Evolutionary conservation across 768 basidiomycete genomes (phyloP).

Genomic region (Xerocomus spinulosus): DNA sequence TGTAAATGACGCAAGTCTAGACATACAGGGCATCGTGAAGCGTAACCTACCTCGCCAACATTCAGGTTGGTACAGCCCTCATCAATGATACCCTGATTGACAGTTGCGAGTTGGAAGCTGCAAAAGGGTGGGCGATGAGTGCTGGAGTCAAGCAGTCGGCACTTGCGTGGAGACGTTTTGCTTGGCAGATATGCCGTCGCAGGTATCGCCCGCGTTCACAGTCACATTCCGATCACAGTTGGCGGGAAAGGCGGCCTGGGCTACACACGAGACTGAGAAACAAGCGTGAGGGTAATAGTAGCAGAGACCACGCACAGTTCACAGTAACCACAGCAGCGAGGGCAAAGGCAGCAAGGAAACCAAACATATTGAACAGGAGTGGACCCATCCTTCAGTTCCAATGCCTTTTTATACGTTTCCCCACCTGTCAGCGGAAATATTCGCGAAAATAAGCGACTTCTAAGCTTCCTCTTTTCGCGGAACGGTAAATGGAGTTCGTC

Average conservation of each 20-base stretch:
- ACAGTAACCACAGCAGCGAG: too few relatives aligned
- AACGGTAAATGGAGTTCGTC: too few relatives aligned
- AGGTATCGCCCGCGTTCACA: slow-evolving; percentile 53
- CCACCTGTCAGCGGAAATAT: background rate
- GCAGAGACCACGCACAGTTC: background rate
- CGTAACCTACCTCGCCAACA: slow-evolving; percentile 40
- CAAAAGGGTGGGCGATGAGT: background rate
- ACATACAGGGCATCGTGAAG: too few relatives aligned
- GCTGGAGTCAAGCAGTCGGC: background rate
- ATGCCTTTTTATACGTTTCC: background rate
- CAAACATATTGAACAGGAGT: background rate
- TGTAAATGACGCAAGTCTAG: background rate
- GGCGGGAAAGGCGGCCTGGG: slow-evolving; percentile 39
- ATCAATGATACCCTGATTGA: slow-evolving; percentile 47
- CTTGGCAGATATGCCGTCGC: slow-evolving; percentile 57
- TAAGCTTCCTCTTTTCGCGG: too few relatives aligned
- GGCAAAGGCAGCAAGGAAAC: too few relatives aligned
- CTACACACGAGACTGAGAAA: slow-evolving; percentile 29
- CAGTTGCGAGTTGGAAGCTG: slow-evolving; percentile 56
- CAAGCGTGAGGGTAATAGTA: background rate
- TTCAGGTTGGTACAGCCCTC: slow-evolving; percentile 52
- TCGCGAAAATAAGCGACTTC: background rate
- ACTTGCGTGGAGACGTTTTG: slow-evolving; percentile 61
- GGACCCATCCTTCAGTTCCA: background rate
- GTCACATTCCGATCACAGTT: slow-evolving; percentile 60